Evolutionary conservation across 345 rosid species (phyloP), one percentile per base, ranked within the genome.

Genomic region (Carallia brachiata): DNA sequence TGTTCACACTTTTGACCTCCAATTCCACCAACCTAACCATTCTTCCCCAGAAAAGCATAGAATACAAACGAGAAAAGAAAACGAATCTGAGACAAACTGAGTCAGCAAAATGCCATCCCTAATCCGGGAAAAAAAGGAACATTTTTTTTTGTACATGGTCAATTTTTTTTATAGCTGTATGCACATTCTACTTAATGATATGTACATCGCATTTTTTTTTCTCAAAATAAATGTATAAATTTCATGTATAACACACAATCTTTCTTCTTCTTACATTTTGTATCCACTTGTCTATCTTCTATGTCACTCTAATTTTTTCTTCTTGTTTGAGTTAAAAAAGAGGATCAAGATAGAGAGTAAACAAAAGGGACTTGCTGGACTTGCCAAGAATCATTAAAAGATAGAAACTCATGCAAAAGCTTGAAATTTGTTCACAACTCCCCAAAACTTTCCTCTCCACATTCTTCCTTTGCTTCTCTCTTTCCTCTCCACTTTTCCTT

Each of bases 341-440:
- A 66, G 1, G 8, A 8, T 3, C 50, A 67, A 36, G 40, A 18
- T 18, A 15, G 52, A 30, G 66, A 57, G 68, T 58, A 64, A 64
- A 63, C 65, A 6, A 18, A 36, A 6, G 52, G 59, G 28, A 70
- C 37, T 36, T 8, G 60, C 23, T 47, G 4, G 71, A 70, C 70
- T 67, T 70, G 48, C 27, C 27, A 62, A 48, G 70, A 65, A 65
- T 65, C 60, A 7, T 60, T 30, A 31, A 67, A 68, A 62, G 66
- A 56, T 23, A 0, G 37, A 28, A 48, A 67, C 69, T 44, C 50
- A 44, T 44, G 16, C 50, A 44, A 44, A 50, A 70, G 69, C 83
- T 74, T 75, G 64, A 71, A 78, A 65, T 69, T 52, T 63, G 77
- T 77, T 76, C 73, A 19, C 72, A 18, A 44, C 62, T 73, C 64